Evolutionary conservation across 2,329 filamentous ascomycete genomes (phyloP).

Genomic region (Fusarium sp.): DNA sequence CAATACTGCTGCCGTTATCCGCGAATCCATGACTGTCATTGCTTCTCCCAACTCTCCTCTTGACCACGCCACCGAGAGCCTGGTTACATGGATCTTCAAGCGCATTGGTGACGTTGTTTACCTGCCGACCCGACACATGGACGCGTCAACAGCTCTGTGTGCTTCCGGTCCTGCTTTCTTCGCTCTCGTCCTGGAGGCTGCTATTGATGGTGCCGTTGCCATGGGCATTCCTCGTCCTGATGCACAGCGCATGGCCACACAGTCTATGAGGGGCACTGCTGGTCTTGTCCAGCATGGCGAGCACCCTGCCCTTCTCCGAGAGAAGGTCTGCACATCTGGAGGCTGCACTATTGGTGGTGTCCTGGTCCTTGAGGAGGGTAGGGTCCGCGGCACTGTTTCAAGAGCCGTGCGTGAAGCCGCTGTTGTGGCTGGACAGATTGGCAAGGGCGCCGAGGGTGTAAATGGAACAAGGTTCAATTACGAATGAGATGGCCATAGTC

Average conservation of each 20-base stretch:
- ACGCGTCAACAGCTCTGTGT: conserved; percentile 78
- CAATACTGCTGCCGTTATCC: conserved; percentile 82
- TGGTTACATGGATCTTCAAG: conserved; percentile 82
- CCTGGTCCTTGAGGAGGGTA: conserved; percentile 78
- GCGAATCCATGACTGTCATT: conserved; percentile 86
- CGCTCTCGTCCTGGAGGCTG: conserved; percentile 77
- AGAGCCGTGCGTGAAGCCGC: conserved; percentile 78
- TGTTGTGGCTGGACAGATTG: conserved; percentile 73
- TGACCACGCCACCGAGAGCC: conserved; percentile 60
- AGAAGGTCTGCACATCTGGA: conserved; percentile 81
- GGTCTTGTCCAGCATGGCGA: conserved; percentile 76
- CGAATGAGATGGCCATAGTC: conserved; percentile 25
- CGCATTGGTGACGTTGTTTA: conserved; percentile 77
- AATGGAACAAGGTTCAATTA: conserved; percentile 49
- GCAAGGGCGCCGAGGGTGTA: conserved; percentile 53
- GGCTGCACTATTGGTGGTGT: conserved; percentile 83
- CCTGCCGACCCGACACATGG: conserved; percentile 75
- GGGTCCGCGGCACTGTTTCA: conserved; percentile 73
- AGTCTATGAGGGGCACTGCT: conserved; percentile 80
- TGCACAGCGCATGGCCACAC: conserved; percentile 80
- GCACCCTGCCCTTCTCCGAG: conserved; percentile 78
- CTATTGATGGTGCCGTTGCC: conserved; percentile 80
- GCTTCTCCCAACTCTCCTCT: conserved; percentile 70
- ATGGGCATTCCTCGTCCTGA: conserved; percentile 80
- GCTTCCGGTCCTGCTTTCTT: conserved; percentile 82